Percentiles rank a stretch among this genome's conserved stretches.
Conservation (phyloP, 2,329 filamentous ascomycete species). For the Chaetomium sp. region DNA sequence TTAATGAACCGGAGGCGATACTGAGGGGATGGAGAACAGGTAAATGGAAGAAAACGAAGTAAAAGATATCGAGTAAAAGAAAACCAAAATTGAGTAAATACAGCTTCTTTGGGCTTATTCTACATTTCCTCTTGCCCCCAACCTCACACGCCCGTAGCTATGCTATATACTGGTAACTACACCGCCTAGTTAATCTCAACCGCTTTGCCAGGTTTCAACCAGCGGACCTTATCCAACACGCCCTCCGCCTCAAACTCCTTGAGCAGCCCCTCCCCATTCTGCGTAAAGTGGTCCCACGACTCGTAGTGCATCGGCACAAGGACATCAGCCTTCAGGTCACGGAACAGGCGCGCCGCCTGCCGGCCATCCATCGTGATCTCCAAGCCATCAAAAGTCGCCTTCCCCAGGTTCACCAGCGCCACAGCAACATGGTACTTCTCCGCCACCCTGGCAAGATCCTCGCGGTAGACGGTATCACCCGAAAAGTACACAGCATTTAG, state of each 20-base stretch:
- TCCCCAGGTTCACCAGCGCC: slow-evolving; percentile 47
- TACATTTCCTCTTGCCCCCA: no score
- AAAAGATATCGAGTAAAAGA: no score
- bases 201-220: slow-evolving; percentile 27
- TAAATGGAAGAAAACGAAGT: no score
- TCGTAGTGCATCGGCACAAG: slow-evolving; percentile 53
- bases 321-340: slow-evolving; percentile 45
- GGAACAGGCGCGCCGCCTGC: slow-evolving; percentile 44
- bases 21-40: no score
- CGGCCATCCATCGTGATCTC: slow-evolving; percentile 50
- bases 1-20: no score
- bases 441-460: slow-evolving; percentile 43
- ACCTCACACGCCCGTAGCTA: no score
- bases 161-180: no score
- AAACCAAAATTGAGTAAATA: no score
- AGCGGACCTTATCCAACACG: slow-evolving; percentile 34
- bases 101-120: no score
- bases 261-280: slow-evolving; percentile 39
- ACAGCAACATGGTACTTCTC: slow-evolving; percentile 43
- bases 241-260: slow-evolving; percentile 42
- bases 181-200: no score
- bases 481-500: slow-evolving; percentile 53
- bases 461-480: slow-evolving; percentile 51
- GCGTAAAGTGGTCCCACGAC: slow-evolving; percentile 48
- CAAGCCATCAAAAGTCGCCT: slow-evolving; percentile 23